phyloP scores from a whole-genome alignment of 176 grass and related monocot species.

The Ensete glaucum region DNA sequence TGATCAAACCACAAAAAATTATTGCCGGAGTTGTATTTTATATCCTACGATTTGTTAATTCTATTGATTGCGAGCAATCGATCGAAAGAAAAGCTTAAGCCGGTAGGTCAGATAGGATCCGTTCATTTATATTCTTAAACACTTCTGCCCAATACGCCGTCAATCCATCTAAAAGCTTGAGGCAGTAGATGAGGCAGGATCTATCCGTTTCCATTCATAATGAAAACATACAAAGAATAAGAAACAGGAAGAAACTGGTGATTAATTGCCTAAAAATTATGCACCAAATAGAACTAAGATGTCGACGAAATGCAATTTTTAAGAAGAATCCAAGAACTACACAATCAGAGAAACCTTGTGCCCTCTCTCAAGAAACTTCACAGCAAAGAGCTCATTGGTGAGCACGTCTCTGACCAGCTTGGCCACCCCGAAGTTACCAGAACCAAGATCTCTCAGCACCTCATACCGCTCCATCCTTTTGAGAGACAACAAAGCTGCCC shows the following conservation, averaged over 20 bases:
- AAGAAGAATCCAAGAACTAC: background rate
- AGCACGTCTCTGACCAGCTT: conserved; percentile 74
- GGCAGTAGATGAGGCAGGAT: background rate
- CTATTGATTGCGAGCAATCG: background rate
- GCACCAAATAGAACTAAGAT: too few species aligned
- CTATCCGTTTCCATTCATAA: too few species aligned
- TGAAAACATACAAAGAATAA: background rate
- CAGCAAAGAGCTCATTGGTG: conserved; percentile 80
- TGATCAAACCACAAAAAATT: background rate
- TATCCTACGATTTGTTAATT: background rate
- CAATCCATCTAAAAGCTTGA: background rate
- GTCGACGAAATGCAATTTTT: background rate
- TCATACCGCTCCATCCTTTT: conserved; percentile 71
- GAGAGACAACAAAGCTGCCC: background rate
- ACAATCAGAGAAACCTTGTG: conserved; percentile 42
- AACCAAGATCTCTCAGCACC: conserved; percentile 85
- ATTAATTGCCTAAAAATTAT: too few species aligned
- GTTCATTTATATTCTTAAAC: too few species aligned
- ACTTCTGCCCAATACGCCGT: too few species aligned
- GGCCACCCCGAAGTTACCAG: conserved; percentile 92
- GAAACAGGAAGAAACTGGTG: background rate
- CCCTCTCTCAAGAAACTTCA: conserved; percentile 93
- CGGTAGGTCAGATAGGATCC: too few species aligned
- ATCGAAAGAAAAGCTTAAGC: too few species aligned
- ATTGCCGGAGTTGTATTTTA: background rate